phyloP scores from a whole-genome alignment of 495 filamentous ascomycete species.

The Penicillium coffeae region DNA sequence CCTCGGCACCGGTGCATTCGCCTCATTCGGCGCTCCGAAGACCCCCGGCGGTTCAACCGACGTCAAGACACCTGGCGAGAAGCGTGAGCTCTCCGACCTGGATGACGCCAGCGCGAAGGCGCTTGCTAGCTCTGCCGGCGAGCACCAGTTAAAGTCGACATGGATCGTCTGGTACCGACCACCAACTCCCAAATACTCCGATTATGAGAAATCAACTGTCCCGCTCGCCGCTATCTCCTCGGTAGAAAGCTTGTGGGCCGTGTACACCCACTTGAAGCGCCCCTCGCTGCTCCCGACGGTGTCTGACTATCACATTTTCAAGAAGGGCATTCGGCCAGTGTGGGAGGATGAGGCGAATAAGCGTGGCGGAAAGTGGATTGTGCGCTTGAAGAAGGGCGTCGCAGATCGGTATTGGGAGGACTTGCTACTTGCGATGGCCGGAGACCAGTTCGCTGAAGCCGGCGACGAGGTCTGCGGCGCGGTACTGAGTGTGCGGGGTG shows the following conservation, averaged over 20 bases:
- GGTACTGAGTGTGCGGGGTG: conserved; percentile 89
- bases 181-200: conserved; percentile 91
- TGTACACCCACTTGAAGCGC: conserved; percentile 86
- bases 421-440: conserved; percentile 82
- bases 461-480: conserved; percentile 92
- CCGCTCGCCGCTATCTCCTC: conserved; percentile 76
- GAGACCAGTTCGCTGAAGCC: conserved; percentile 92
- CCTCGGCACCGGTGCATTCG: conserved; percentile 91
- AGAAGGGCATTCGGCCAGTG: conserved; percentile 92
- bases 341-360: conserved; percentile 99
- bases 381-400: conserved; percentile 93
- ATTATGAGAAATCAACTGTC: conserved; percentile 95
- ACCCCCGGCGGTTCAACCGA: conserved; percentile 79
- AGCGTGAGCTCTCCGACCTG: conserved; percentile 57
- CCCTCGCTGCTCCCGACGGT: conserved; percentile 85
- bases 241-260: conserved; percentile 88
- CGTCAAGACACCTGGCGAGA: conserved; percentile 64
- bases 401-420: conserved; percentile 98
- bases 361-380: conserved; percentile 93
- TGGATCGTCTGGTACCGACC: conserved; percentile 98
- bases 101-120: conserved; percentile 48
- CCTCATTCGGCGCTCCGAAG: conserved; percentile 93
- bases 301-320: conserved; percentile 97
- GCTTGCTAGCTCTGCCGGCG: conserved; percentile 35
- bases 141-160: conserved; percentile 71